Evolutionary conservation across 140 eudicot species (phyloP).

Genomic region (Ambrosia hybrid): DNA sequence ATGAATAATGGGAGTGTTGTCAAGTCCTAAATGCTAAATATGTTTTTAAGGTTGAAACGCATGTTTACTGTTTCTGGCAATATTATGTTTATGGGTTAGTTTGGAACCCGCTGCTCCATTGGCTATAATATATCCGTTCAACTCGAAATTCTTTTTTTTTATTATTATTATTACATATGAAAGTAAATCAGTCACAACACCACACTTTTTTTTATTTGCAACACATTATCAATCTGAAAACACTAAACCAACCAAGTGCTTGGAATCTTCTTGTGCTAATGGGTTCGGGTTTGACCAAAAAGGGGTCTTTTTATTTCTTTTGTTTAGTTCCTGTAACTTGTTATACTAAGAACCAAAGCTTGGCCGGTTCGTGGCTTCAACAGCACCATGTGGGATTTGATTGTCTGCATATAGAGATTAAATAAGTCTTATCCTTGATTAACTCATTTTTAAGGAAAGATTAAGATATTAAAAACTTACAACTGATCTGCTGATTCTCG

Average conservation of each 20-base stretch:
- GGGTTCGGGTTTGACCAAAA: too few relatives aligned
- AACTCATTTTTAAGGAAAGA: background rate
- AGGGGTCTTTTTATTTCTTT: too few relatives aligned
- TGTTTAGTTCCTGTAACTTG: too few relatives aligned
- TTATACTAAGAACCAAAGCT: background rate
- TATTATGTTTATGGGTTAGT: background rate
- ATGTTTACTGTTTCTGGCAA: background rate
- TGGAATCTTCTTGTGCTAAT: background rate
- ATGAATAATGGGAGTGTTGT: conserved; percentile 13
- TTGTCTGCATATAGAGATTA: conserved; percentile 27
- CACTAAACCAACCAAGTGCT: background rate
- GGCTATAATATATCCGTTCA: background rate
- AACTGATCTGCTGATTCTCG: conserved; percentile 18
- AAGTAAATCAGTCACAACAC: background rate
- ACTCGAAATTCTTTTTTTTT: background rate
- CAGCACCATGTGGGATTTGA: conserved; percentile 36
- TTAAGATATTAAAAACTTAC: conserved; percentile 24
- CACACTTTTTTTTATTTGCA: background rate
- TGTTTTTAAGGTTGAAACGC: conserved; percentile 6
- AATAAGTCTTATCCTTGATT: too few relatives aligned
- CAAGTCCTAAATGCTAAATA: conserved; percentile 8
- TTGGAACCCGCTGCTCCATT: too few relatives aligned
- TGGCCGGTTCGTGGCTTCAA: background rate
- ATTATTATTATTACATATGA: background rate
- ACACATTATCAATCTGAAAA: background rate